A percentile compares a stretch with the other conserved stretches of the same genome.
These are phyloP conservation scores for Fusarium veterinarium DNA, from an alignment of 2,329 filamentous ascomycete species.

Conservation along the genomic window DNA sequence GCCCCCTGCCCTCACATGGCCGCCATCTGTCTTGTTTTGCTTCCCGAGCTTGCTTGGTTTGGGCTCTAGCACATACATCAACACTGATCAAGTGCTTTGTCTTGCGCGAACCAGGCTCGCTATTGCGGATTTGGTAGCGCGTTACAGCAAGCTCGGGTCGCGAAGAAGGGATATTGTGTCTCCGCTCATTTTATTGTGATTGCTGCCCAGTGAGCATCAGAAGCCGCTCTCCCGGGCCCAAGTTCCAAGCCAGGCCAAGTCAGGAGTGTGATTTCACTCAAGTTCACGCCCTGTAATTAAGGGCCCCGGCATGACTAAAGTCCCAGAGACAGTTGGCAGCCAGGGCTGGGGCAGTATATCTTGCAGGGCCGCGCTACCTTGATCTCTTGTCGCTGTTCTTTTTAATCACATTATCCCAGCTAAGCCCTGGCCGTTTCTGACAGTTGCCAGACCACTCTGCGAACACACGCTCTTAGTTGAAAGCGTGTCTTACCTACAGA, in stretches of 20 bases:
- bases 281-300: slow-evolving; percentile 31
- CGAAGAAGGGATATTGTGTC: slow-evolving; percentile 5
- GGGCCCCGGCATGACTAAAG: slow-evolving; percentile 37
- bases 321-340: slow-evolving; percentile 19
- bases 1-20: slow-evolving; percentile 38
- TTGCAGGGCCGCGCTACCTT: slow-evolving; percentile 43
- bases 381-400: slow-evolving; percentile 36
- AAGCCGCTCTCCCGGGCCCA: slow-evolving; percentile 12
- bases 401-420: slow-evolving; percentile 41
- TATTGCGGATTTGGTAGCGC: slow-evolving; percentile 2
- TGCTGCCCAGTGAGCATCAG: slow-evolving; percentile 23
- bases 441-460: slow-evolving; percentile 33
- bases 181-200: slow-evolving; percentile 14
- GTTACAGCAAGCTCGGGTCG: slow-evolving; percentile 15
- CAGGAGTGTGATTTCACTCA: slow-evolving; percentile 31
- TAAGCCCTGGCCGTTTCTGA: slow-evolving; percentile 41
- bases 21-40: slow-evolving; percentile 31
- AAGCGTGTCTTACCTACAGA: slow-evolving; percentile 34
- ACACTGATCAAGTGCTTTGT: slow-evolving; percentile 3
- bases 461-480: slow-evolving; percentile 28
- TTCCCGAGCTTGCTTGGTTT: slow-evolving; percentile 25
- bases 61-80: slow-evolving; percentile 26
- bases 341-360: slow-evolving; percentile 40
- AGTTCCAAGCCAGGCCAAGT: slow-evolving; percentile 15
- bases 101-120: neutral